Evolutionary conservation across 192 early-diverging fungal genomes (phyloP).

Genomic region (Podila verticillata): DNA sequence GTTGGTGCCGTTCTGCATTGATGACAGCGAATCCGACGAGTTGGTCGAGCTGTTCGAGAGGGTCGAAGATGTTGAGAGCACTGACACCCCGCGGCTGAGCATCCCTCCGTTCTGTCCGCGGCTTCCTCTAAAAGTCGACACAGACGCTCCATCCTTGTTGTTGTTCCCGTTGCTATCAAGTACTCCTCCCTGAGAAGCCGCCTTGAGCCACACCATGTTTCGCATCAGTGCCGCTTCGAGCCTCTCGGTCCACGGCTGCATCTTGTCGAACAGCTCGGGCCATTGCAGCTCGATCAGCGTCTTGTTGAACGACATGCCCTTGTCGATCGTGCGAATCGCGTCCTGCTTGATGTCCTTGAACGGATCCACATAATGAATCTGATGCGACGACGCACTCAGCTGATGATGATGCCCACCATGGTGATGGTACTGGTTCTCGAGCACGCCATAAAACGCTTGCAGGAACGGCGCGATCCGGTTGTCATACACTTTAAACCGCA

Average conservation of each 20-base stretch:
- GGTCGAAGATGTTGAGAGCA: conserved; percentile 20
- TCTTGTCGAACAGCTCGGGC: conserved; percentile 37
- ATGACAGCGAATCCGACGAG: conserved; percentile 18
- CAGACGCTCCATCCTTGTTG: neutral
- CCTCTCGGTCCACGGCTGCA: conserved; percentile 21
- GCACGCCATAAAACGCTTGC: conserved; percentile 15
- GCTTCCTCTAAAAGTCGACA: neutral
- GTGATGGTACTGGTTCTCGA: neutral
- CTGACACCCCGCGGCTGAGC: conserved; percentile 11
- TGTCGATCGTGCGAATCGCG: conserved; percentile 20
- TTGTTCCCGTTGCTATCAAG: neutral
- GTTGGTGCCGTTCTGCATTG: neutral
- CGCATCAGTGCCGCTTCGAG: conserved; percentile 13
- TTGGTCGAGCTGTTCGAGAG: conserved; percentile 9
- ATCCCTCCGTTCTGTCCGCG: neutral
- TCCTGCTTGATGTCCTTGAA: conserved; percentile 29
- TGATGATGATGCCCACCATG: neutral
- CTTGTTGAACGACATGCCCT: conserved; percentile 21
- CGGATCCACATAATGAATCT: conserved; percentile 25
- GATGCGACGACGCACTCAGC: neutral
- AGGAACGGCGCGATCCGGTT: conserved; percentile 15
- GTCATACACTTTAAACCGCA: conserved; percentile 41
- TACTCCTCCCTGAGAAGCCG: neutral
- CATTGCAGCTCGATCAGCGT: conserved; percentile 34
- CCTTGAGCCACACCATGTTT: conserved; percentile 2